A percentile compares a stretch with the other conserved stretches of the same genome.
Evolutionary conservation across 139 green algal genomes (phyloP).

Genomic region (Trebouxia sp.): DNA sequence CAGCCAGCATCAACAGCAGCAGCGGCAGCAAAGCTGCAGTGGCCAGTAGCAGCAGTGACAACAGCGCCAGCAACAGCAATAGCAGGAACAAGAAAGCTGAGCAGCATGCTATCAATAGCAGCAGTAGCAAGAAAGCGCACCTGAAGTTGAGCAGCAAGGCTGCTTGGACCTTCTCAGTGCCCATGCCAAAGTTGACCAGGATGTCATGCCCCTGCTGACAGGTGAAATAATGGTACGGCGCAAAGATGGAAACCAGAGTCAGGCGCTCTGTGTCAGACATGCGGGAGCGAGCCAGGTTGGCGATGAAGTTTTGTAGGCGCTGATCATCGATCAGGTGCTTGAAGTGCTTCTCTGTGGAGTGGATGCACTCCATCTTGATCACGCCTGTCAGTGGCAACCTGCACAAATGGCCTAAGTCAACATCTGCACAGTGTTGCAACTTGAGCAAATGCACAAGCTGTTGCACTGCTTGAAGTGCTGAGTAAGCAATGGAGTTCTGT

Average conservation of each 20-base stretch:
- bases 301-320: slow-evolving; percentile 32
- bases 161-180: slow-evolving; percentile 54
- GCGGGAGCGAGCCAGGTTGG: slow-evolving; percentile 30
- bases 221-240: slow-evolving; percentile 56
- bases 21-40: no score
- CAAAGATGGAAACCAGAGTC: slow-evolving; percentile 61
- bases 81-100: no score
- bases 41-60: no score
- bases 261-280: slow-evolving; percentile 64
- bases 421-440: no score
- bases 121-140: no score
- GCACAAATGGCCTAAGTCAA: neutral
- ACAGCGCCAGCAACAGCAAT: no score
- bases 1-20: neutral
- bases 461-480: no score
- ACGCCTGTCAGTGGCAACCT: slow-evolving; percentile 44
- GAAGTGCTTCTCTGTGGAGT: slow-evolving; percentile 34
- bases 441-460: no score
- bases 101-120: neutral
- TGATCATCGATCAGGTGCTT: slow-evolving; percentile 41
- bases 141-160: slow-evolving; percentile 55
- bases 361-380: slow-evolving; percentile 46
- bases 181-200: slow-evolving; percentile 54
- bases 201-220: slow-evolving; percentile 46
- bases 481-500: slow-evolving; percentile 29